Conservation (phyloP, 495 filamentous ascomycete species). For the Penicillium roqueforti region DNA sequence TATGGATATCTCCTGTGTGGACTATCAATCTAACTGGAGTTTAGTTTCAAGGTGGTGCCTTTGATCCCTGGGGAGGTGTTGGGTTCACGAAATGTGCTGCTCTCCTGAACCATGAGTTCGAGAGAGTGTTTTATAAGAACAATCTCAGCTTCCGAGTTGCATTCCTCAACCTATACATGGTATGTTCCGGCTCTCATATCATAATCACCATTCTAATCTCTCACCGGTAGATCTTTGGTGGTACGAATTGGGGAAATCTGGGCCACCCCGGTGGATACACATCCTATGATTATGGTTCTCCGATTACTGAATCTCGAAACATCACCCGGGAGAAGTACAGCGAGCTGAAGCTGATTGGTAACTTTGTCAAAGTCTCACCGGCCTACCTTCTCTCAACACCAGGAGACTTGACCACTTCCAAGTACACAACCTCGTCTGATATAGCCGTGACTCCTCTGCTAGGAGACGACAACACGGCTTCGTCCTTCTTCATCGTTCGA, state of each 20-base stretch:
- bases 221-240: constrained; percentile 53
- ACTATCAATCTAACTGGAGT: constrained; percentile 10
- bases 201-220: constrained; percentile 9
- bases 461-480: constrained; percentile 41
- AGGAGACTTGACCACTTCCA: constrained; percentile 45
- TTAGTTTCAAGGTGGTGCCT: constrained; percentile 70
- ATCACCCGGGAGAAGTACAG: constrained; percentile 72
- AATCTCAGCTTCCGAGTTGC: constrained; percentile 58
- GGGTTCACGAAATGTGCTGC: constrained; percentile 61
- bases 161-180: constrained; percentile 69
- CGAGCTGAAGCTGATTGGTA: constrained; percentile 68
- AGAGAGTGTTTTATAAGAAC: constrained; percentile 80
- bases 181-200: constrained; percentile 17
- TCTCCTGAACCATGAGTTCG: constrained; percentile 65
- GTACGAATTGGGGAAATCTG: constrained; percentile 84
- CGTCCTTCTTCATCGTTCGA: constrained; percentile 62
- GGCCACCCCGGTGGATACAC: constrained; percentile 70
- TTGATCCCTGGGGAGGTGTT: constrained; percentile 69
- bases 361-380: constrained; percentile 67
- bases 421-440: constrained; percentile 44
- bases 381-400: constrained; percentile 56
- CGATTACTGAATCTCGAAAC: constrained; percentile 63
- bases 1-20: background rate
- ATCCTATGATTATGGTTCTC: constrained; percentile 68
- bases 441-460: constrained; percentile 58